phyloP scores from a whole-genome alignment of 345 rosid species.

The Linum tenue region DNA sequence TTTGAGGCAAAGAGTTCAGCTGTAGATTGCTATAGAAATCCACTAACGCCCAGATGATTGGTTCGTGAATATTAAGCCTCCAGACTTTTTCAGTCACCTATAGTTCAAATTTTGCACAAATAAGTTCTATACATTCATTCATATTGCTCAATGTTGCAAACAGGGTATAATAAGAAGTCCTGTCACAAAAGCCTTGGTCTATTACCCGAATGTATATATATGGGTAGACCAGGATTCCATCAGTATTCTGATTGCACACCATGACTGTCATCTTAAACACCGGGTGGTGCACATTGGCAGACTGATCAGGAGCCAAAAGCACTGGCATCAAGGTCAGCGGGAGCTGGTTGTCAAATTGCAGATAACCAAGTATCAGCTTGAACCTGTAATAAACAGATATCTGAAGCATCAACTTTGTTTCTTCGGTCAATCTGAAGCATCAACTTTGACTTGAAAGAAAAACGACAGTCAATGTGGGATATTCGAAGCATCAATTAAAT shows the following conservation, averaged over 20 bases:
- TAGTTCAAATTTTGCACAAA: constrained; percentile 3
- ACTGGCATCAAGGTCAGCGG: constrained; percentile 93
- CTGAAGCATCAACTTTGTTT: not conserved
- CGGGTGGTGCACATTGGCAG: constrained; percentile 63
- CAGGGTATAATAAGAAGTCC: not conserved
- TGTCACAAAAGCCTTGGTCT: constrained; percentile 7
- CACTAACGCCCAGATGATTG: constrained; percentile 84
- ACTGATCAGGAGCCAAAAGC: constrained; percentile 75
- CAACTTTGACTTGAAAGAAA: not conserved
- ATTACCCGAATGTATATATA: constrained; percentile 84
- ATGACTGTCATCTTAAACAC: constrained; percentile 89
- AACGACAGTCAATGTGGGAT: not conserved
- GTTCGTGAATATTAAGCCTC: constrained; percentile 93
- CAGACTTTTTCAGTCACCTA: constrained; percentile 79
- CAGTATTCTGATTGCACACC: constrained; percentile 60
- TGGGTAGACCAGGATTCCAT: constrained; percentile 75
- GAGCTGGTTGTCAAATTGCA: constrained; percentile 95
- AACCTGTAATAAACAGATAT: constrained; percentile 44
- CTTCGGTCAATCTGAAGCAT: not conserved
- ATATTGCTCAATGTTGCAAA: no score
- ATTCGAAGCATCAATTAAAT: not conserved
- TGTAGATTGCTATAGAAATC: constrained; percentile 78
- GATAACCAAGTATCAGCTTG: constrained; percentile 73
- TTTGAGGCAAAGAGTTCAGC: constrained; percentile 63
- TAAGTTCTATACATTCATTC: not conserved